phyloP scores from a whole-genome alignment of 1,139 yeast species.

The Nematodospora anomalae region DNA sequence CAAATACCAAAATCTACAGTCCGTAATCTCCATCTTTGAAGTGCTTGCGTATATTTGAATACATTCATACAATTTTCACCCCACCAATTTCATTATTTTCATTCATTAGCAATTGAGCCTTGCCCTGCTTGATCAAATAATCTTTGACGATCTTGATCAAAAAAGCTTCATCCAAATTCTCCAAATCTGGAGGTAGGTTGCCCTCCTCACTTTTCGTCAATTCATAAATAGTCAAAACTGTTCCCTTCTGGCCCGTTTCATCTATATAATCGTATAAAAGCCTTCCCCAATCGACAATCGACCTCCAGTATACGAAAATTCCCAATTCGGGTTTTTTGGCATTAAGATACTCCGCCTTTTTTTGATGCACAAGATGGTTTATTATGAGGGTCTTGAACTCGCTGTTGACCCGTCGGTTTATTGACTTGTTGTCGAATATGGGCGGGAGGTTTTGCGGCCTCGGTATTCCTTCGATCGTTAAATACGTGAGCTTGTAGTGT shows the following conservation, averaged over 20 bases:
- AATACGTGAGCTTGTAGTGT: conserved; percentile 45
- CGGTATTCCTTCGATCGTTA: conserved; percentile 32
- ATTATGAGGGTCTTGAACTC: conserved; percentile 60
- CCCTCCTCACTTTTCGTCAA: conserved; percentile 42
- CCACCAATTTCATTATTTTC: conserved; percentile 62
- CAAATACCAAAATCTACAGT: too few species aligned
- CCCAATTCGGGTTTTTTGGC: conserved; percentile 44
- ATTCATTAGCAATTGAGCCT: conserved; percentile 63
- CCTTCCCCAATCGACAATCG: conserved; percentile 77
- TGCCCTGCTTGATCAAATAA: conserved; percentile 62
- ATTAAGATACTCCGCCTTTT: conserved; percentile 53
- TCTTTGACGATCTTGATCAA: conserved; percentile 55
- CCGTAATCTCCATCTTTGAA: too few species aligned
- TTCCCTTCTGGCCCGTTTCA: conserved; percentile 72
- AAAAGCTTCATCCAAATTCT: conserved; percentile 59
- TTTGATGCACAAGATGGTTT: conserved; percentile 52
- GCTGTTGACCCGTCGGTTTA: conserved; percentile 54
- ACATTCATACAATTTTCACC: conserved; percentile 60
- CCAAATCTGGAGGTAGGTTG: conserved; percentile 56
- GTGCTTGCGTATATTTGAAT: too few species aligned
- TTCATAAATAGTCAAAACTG: conserved; percentile 82
- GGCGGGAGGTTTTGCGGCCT: conserved; percentile 23
- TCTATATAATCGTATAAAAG: conserved; percentile 50
- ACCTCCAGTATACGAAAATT: conserved; percentile 65
- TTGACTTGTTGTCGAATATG: conserved; percentile 49